phyloP scores from a whole-genome alignment of 1,284 basidiomycete species.

The Trametes polyzona region DNA sequence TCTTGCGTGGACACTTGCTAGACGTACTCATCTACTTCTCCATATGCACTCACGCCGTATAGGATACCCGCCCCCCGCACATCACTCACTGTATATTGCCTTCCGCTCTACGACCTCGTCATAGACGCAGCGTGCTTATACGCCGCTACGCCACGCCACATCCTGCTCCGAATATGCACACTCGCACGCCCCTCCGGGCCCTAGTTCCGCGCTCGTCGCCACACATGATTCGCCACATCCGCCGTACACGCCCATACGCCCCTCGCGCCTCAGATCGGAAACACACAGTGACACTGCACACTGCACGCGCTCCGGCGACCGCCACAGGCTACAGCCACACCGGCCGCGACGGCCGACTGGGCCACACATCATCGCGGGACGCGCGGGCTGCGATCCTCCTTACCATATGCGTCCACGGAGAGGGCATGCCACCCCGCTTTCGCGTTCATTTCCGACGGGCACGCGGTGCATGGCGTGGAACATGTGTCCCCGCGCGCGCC shows the following conservation, averaged over 20 bases:
- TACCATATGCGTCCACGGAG: constrained; percentile 7
- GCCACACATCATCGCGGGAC: constrained; percentile 17
- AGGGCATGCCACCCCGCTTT: too few species aligned
- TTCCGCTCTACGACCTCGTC: too few species aligned
- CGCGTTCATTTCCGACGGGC: constrained; percentile 8
- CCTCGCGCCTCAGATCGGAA: too few species aligned
- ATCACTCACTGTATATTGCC: background rate
- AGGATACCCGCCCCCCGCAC: constrained; percentile 1
- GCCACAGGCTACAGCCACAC: constrained; percentile 6
- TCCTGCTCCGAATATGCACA: background rate
- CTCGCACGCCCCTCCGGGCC: too few species aligned
- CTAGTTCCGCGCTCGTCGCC: too few species aligned
- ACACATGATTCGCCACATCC: too few species aligned
- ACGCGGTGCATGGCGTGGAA: constrained; percentile 3
- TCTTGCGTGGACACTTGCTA: constrained; percentile 10
- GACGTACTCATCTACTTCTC: background rate
- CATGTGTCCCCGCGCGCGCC: constrained; percentile 4
- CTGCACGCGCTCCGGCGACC: background rate
- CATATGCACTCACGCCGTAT: background rate
- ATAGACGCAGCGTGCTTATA: too few species aligned
- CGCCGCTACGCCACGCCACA: background rate
- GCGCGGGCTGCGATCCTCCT: constrained; percentile 17
- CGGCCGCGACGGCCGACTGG: background rate
- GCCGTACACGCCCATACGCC: too few species aligned
- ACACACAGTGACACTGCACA: too few species aligned